Evolutionary conservation across 2,329 filamentous ascomycete species (phyloP), one percentile per base, ranked within the genome.

Genomic region (Zasmidium cellare): DNA sequence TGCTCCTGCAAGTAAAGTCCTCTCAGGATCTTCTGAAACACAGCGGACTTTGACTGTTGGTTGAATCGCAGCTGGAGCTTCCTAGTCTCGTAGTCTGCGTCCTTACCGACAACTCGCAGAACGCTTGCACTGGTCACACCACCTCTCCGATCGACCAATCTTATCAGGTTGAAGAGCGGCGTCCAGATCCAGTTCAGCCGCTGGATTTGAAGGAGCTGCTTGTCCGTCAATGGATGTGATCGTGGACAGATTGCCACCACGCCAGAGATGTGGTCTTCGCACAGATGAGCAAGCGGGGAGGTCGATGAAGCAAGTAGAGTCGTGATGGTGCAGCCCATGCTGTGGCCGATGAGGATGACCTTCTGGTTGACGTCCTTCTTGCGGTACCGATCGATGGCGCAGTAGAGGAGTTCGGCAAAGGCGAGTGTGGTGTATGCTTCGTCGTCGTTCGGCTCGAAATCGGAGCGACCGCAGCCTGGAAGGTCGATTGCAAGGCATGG

Each of bases 401-500:
- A 82, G 56, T 87, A 87, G 14, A 97, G 79, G 11, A 99, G 79
- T 65, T 91, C 88, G 3, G 84, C 85, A 22, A 97, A 79, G 1
- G 89, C 86, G 44, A 91, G 84, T 1, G 87, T 85, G 0, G 85
- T 87, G 72, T 97, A 99, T 7, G 93, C 91, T 46, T 85, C 82
- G 87, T 90, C 92, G 20, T 81, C 74, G 16, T 79, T 84, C 19
- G 89, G 88, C 16, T 82, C 78, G 74, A 93, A 96, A 9, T 82
- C 78, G 1, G 93, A 97, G 20, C 87, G 79, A 25, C 94, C 94
- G 67, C 92, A 96, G 41, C 94, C 94, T 1, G 94, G 93, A 3
- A 97, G 80, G 72, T 99, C 94, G 62, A 97, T 86, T 3, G 91
- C 90, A 41, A 96, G 81, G 72, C 92, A 96, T 49, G 92, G 88